Evolutionary conservation across 345 rosid species (phyloP).

Genomic region (Trapa incisa): DNA sequence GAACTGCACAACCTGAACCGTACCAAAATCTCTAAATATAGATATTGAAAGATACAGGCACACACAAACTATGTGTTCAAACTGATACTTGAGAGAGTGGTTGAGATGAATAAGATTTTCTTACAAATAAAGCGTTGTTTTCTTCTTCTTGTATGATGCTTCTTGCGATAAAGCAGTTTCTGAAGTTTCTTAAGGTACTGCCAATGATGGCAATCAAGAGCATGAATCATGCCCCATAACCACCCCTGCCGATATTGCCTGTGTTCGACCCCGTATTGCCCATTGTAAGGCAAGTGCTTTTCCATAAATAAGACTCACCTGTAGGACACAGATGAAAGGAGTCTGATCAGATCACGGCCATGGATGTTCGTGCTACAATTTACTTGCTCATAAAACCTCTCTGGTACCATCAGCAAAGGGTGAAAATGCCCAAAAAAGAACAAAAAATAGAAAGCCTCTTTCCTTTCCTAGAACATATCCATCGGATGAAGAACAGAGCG

Average conservation of each 20-base stretch:
- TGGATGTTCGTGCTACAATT: too few relatives aligned
- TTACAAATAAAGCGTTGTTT: background rate
- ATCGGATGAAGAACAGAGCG: background rate
- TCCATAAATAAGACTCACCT: conserved; percentile 16
- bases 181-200: conserved; percentile 10
- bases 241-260: conserved; percentile 33
- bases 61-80: too few relatives aligned
- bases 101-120: background rate
- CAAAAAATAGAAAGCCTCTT: background rate
- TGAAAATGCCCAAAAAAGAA: background rate
- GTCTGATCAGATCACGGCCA: too few relatives aligned
- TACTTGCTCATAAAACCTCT: too few relatives aligned
- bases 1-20: conserved; percentile 32
- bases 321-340: background rate
- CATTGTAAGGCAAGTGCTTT: conserved; percentile 20
- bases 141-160: background rate
- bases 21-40: background rate
- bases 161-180: background rate
- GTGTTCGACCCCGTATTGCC: conserved; percentile 23
- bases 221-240: conserved; percentile 44
- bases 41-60: too few relatives aligned
- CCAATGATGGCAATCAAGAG: conserved; percentile 49
- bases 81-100: too few relatives aligned
- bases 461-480: background rate
- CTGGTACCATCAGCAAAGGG: too few relatives aligned